Conservation (phyloP, 495 filamentous ascomycete genomes). For the Talaromyces stipitatus region DNA sequence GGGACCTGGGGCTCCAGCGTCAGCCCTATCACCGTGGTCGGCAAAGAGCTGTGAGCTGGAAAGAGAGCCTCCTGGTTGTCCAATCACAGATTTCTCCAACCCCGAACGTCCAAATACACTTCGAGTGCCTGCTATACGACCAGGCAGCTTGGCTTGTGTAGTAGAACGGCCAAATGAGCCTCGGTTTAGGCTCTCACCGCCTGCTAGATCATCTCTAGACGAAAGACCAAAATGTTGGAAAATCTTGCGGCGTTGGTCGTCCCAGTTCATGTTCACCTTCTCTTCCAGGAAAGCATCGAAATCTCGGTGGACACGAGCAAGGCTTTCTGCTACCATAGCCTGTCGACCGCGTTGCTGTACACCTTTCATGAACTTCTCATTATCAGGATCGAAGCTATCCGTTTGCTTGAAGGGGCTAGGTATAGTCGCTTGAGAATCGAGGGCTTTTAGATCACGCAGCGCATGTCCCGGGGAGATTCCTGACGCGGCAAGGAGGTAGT, state of each 20-base stretch:
- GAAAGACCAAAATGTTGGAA: conserved; percentile 94
- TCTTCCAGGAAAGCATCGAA: conserved; percentile 92
- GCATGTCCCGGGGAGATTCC: conserved; percentile 73
- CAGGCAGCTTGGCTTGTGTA: conserved; percentile 14
- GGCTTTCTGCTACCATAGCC: conserved; percentile 81
- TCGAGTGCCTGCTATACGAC: conserved; percentile 33
- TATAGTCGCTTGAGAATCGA: conserved; percentile 40
- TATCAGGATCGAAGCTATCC: conserved; percentile 60
- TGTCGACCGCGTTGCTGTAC: conserved; percentile 85
- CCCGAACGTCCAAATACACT: conserved; percentile 68
- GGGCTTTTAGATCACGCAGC: conserved; percentile 64
- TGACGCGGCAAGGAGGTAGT: conserved; percentile 85
- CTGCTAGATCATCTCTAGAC: conserved; percentile 43
- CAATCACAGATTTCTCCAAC: conserved; percentile 76
- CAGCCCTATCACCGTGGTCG: conserved; percentile 53
- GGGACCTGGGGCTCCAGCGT: conserved; percentile 34
- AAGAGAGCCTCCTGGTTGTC: conserved; percentile 56
- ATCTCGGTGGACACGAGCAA: conserved; percentile 77
- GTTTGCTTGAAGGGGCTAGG: conserved; percentile 32
- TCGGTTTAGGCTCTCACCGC: conserved; percentile 30
- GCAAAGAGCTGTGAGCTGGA: conserved; percentile 51
- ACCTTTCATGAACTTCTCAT: conserved; percentile 72
- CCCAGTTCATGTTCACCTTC: conserved; percentile 91
- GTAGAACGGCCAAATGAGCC: conserved; percentile 55
- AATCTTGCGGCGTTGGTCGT: conserved; percentile 81